These are phyloP conservation scores for Paragyromitra xinjiangensis DNA, from an alignment of 495 filamentous ascomycete species.

Conservation along the genomic window DNA sequence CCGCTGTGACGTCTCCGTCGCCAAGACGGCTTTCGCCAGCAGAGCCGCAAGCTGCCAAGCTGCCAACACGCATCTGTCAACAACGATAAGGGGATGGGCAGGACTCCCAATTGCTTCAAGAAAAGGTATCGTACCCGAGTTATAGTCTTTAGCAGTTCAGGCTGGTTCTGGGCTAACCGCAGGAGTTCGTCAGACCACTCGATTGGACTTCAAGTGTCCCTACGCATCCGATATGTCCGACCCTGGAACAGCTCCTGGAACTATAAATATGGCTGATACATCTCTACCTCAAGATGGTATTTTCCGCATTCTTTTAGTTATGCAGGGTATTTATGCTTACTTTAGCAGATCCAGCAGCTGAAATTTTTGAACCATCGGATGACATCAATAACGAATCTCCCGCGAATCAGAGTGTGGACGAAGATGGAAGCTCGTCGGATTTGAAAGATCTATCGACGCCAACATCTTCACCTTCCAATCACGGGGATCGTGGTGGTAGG, in stretches of 20 bases:
- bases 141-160: slow-evolving; percentile 47
- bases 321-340: slow-evolving; percentile 2
- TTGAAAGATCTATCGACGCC: slow-evolving; percentile 38
- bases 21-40: slow-evolving; percentile 34
- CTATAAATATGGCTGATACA: slow-evolving; percentile 56
- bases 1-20: background rate
- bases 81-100: slow-evolving; percentile 13
- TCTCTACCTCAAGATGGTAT: slow-evolving; percentile 27
- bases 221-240: slow-evolving; percentile 15
- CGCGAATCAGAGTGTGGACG: slow-evolving; percentile 9
- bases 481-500: slow-evolving; percentile 33
- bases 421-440: slow-evolving; percentile 26
- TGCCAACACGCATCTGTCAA: slow-evolving; percentile 31
- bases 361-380: slow-evolving; percentile 4
- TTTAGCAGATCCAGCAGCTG: slow-evolving; percentile 9
- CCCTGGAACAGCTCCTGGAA: slow-evolving; percentile 59
- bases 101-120: slow-evolving; percentile 24
- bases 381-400: slow-evolving; percentile 9
- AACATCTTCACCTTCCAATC: slow-evolving; percentile 25
- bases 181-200: background rate
- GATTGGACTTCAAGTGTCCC: slow-evolving; percentile 13
- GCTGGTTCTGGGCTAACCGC: slow-evolving; percentile 11
- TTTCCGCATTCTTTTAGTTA: background rate
- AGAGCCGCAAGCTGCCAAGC: slow-evolving; percentile 34
- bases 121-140: slow-evolving; percentile 27